A percentile compares a stretch with the other conserved stretches of the same genome.
Conservation (phyloP, 768 basidiomycete species). For the Krasilnikovozyma curviuscula region DNA sequence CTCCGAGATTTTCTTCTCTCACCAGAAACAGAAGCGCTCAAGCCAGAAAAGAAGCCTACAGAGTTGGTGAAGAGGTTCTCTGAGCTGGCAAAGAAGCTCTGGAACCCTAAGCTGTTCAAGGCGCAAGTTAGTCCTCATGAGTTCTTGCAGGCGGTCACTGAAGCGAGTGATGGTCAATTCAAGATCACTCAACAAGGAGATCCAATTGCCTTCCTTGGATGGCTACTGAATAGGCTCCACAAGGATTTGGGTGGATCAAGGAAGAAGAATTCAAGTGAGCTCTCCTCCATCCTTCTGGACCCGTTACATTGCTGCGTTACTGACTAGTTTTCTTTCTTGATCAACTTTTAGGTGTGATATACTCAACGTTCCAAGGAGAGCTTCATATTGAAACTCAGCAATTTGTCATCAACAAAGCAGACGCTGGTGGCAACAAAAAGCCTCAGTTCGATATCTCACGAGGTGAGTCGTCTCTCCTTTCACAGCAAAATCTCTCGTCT, state of each 20-base stretch:
- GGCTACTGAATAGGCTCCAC: slow-evolving; percentile 85
- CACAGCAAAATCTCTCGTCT: not conserved
- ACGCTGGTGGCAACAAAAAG: slow-evolving; percentile 52
- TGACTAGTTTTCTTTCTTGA: slow-evolving; percentile 2
- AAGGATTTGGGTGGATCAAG: slow-evolving; percentile 87
- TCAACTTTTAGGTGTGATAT: slow-evolving; percentile 54
- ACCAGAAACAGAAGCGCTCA: slow-evolving; percentile 8
- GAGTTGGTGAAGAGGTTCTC: slow-evolving; percentile 81
- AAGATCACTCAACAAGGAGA: slow-evolving; percentile 86
- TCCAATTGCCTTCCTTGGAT: slow-evolving; percentile 84
- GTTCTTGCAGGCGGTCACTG: slow-evolving; percentile 86
- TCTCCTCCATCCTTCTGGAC: not conserved
- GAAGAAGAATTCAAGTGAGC: slow-evolving; percentile 71
- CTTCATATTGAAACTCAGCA: slow-evolving; percentile 83
- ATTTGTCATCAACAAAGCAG: slow-evolving; percentile 64
- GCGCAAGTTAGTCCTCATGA: slow-evolving; percentile 98
- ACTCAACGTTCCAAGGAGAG: slow-evolving; percentile 84
- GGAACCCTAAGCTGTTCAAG: slow-evolving; percentile 94
- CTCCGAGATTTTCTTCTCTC: slow-evolving; percentile 55
- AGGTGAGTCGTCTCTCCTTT: slow-evolving; percentile 35
- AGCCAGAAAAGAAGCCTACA: slow-evolving; percentile 25
- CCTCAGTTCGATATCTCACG: slow-evolving; percentile 86
- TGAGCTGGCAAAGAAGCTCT: slow-evolving; percentile 71
- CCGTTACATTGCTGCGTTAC: slow-evolving; percentile 11
- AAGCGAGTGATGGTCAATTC: slow-evolving; percentile 75